Conservation (phyloP, 1,284 basidiomycete genomes). For the Tylopilus orsonianus region DNA sequence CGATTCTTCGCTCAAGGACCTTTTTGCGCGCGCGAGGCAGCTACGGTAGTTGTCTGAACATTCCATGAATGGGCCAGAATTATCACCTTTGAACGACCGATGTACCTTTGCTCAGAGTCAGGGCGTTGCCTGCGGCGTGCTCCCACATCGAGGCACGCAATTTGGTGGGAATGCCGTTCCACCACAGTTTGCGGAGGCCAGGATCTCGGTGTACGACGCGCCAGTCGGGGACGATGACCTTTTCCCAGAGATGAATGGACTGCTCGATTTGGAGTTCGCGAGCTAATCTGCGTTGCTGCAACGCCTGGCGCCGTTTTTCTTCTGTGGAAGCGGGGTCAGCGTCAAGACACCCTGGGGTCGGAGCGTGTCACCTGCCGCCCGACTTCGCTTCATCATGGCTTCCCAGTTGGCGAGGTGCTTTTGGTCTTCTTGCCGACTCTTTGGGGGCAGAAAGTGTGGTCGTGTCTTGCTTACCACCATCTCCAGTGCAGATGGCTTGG, state of each 20-base stretch:
- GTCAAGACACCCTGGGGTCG: background rate
- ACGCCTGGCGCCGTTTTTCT: slow-evolving; percentile 63
- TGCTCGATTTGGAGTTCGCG: slow-evolving; percentile 71
- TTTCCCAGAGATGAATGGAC: slow-evolving; percentile 74
- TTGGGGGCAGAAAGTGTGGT: slow-evolving; percentile 83
- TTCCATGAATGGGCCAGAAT: slow-evolving; percentile 3
- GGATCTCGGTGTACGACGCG: slow-evolving; percentile 67
- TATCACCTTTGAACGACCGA: background rate
- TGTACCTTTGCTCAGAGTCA: slow-evolving; percentile 84
- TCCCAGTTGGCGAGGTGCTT: slow-evolving; percentile 90
- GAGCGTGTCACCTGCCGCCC: slow-evolving; percentile 56
- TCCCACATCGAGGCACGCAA: slow-evolving; percentile 88
- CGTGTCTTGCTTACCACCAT: slow-evolving; percentile 78
- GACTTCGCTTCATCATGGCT: slow-evolving; percentile 85
- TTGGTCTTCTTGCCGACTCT: slow-evolving; percentile 75
- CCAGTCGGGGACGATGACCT: slow-evolving; percentile 83
- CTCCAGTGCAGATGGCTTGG: slow-evolving; percentile 67
- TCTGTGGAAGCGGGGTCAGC: slow-evolving; percentile 44
- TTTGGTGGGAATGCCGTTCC: slow-evolving; percentile 87
- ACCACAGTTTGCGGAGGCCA: slow-evolving; percentile 79
- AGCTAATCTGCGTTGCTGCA: slow-evolving; percentile 63
- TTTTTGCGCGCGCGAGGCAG: slow-evolving; percentile 73
- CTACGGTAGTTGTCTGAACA: slow-evolving; percentile 67
- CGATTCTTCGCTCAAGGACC: slow-evolving; percentile 62
- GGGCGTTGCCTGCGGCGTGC: slow-evolving; percentile 82